Evolutionary conservation across 306 rosid genomes (phyloP).

Genomic region (Begonia masoniana): DNA sequence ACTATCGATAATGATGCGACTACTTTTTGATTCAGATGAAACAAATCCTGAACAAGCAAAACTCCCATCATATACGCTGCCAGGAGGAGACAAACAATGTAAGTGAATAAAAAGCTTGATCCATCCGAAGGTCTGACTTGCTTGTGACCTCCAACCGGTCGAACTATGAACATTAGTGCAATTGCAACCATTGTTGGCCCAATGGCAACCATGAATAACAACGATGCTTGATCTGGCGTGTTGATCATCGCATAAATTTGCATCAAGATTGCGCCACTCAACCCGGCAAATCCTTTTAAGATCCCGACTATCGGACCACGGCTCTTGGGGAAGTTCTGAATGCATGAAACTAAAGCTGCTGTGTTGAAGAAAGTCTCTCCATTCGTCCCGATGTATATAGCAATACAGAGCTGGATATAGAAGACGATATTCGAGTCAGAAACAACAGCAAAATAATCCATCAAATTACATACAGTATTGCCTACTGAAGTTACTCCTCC

Average conservation of each 20-base stretch:
- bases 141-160: conserved; percentile 38
- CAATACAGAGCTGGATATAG: conserved; percentile 68
- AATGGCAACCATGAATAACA: conserved; percentile 49
- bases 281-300: conserved; percentile 87
- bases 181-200: conserved; percentile 48
- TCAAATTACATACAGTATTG: too few relatives aligned
- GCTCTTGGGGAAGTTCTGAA: conserved; percentile 92
- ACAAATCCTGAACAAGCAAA: conserved; percentile 34
- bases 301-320: conserved; percentile 92
- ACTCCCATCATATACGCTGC: conserved; percentile 60
- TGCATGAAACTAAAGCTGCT: conserved; percentile 72
- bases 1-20: conserved; percentile 19
- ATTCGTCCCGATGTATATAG: conserved; percentile 79
- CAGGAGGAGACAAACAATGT: conserved; percentile 45
- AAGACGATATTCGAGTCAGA: too few relatives aligned
- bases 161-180: conserved; percentile 45
- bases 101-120: conserved; percentile 44
- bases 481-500: too few relatives aligned
- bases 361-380: conserved; percentile 98
- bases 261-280: conserved; percentile 69
- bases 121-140: conserved; percentile 42
- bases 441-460: too few relatives aligned
- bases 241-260: conserved; percentile 38
- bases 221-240: conserved; percentile 35
- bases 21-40: conserved; percentile 23